Evolutionary conservation across 1,284 basidiomycete species (phyloP).

Genomic region (Moesziomyces antarcticus): DNA sequence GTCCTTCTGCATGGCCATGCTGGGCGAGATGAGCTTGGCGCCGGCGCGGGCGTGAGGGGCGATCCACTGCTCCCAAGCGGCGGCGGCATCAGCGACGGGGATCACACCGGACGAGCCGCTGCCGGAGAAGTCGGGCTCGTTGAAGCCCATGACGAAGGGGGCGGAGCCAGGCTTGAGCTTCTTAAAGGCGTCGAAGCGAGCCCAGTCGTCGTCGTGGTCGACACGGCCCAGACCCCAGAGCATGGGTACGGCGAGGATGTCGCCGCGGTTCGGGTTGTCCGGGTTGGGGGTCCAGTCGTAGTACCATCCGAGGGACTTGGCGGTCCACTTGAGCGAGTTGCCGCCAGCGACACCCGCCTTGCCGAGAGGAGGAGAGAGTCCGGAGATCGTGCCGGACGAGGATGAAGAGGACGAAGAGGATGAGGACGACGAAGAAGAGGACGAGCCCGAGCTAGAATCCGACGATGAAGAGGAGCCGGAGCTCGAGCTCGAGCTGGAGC

Average conservation of each 20-base stretch:
- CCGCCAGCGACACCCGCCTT: conserved; percentile 60
- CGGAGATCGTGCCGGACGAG: conserved; percentile 14
- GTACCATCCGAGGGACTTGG: conserved; percentile 40
- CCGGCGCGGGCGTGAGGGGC: conserved; percentile 48
- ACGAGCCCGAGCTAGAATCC: conserved; percentile 4
- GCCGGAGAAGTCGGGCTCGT: conserved; percentile 54
- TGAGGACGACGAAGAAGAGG: conserved; percentile 15
- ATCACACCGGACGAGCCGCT: conserved; percentile 51
- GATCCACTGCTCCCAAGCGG: conserved; percentile 53
- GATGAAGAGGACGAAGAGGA: conserved; percentile 19
- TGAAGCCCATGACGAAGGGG: conserved; percentile 52
- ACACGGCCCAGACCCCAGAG: conserved; percentile 54
- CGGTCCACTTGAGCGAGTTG: conserved; percentile 49
- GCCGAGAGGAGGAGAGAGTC: conserved; percentile 42
- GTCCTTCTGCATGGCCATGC: conserved; percentile 55
- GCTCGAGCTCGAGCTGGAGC: conserved; percentile 9
- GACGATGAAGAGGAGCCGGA: conserved; percentile 20
- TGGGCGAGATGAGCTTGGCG: conserved; percentile 52
- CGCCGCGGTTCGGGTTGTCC: conserved; percentile 32
- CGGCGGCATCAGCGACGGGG: conserved; percentile 25
- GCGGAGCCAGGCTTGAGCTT: conserved; percentile 36
- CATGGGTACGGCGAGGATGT: conserved; percentile 44
- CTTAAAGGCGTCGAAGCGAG: conserved; percentile 52
- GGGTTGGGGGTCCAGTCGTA: conserved; percentile 54
- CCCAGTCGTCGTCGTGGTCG: conserved; percentile 47